Evolutionary conservation across 768 basidiomycete genomes (phyloP), one percentile per base, ranked within the genome.

Genomic region (Leccinum longicurvipes): DNA sequence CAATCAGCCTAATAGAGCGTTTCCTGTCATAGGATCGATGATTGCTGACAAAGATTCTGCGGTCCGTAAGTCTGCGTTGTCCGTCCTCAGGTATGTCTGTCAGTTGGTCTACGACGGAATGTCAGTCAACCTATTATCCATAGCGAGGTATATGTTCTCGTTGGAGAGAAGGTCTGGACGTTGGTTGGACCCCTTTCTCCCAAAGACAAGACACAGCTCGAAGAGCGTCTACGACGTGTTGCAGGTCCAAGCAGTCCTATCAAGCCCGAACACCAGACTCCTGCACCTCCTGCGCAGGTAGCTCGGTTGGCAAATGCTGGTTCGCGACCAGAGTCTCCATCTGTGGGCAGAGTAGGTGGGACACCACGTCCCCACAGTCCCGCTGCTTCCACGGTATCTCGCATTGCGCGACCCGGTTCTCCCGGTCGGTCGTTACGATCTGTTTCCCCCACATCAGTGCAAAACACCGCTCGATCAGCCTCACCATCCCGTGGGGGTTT

Each of bases 121-220:
- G 23, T 27, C 54, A 47, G 42, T 60, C 59, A 60, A 61, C 50
- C 11, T 12, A 50, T 32, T 47, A 63, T 57, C 39, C 60, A 14
- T 66, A 93, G 93, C 54, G 90, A 94, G 68, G 87, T 80, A 3
- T 96, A 93, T 67, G 76, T 81, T 9, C 79, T 92, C 14, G 82
- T 90, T 19, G 94, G 94, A 19, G 93, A 96, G 64, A 88, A 85
- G 62, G 82, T 94, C 12, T 95, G 90, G 91, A 74, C 80, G 11
- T 72, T 87, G 10, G 89, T 93, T 44, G 91, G 91, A 1, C 62
- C 78, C 9, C 74, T 97, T 27, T 81, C 87, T 45, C 76, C 89
- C 5, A 96, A 96, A 70, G 93, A 95, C 66, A 93, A 90, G 66
- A 93, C 92, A 9, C 91, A 94, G 64, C 80, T 97, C 28, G 93